Base-by-base conservation (phyloP, 2,329 filamentous ascomycete genomes). In the Colletotrichum siamense region DNA sequence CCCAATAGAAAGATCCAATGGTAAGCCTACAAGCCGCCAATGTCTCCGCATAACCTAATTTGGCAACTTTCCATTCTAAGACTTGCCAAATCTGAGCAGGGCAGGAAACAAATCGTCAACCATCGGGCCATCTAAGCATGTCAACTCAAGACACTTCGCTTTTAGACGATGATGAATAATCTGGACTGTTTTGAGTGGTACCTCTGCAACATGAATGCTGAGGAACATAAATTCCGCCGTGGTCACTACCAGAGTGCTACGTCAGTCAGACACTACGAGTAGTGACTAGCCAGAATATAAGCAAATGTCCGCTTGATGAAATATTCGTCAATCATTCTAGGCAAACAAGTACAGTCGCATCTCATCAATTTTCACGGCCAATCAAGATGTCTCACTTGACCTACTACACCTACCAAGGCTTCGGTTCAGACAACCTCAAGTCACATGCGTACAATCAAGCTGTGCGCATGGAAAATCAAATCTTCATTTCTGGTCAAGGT, bases 341-440 rank as follows among this genome's bases (percentile, higher is more conserved):
- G 39, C 39, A 7, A n/a, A 22, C 39, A 49, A 49, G 18, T 12
- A 49, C 9, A 49, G 9, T n/a, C 39, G 5, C 39, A n/a, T 0
- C 0, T 12, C 18, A n/a, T 49, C 9, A 49, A 49, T 0, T 49
- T 0, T 2, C 9, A 12, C 39, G 4, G 0, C 18, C 9, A 49
- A 49, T 49, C 39, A 12, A 49, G 9, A 49, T 49, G 39, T 49
- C 39, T 49, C 39, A 49, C 18, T 49, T 49, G 39, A 49, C 39
- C 9, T 49, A 49, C 39, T 49, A 49, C 39, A 49, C 39, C 0
- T 49, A 49, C 39, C 18, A 49, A 49, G 39, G 39, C 39, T n/a
- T 49, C 18, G 39, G 39, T 18, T 49, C 39, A 49, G 39, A 49
- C 39, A 49, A n/a, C 18, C 18, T 49, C 39, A 49, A 49, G 39